Evolutionary conservation across 2,329 filamentous ascomycete species (phyloP).

Genomic region (Cryphonectria naterciae): DNA sequence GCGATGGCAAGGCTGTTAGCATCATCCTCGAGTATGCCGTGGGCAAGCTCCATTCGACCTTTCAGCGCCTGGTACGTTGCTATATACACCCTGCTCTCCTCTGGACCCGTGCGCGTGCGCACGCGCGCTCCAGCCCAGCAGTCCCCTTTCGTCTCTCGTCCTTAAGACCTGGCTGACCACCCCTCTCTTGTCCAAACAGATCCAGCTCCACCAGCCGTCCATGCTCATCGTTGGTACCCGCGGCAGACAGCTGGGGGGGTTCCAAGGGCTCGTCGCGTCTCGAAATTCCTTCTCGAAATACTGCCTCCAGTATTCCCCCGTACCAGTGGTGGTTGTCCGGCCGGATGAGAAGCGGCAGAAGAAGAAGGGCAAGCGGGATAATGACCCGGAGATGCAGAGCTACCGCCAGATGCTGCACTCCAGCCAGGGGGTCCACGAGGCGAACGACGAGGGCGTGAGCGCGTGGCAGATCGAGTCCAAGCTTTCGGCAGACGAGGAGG

Average conservation of each 20-base stretch:
- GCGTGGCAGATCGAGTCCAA: slow-evolving; percentile 59
- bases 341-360: slow-evolving; percentile 86
- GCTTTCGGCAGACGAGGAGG: slow-evolving; percentile 64
- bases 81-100: not conserved
- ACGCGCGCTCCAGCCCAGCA: not conserved
- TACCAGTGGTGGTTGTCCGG: slow-evolving; percentile 89
- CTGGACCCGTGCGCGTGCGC: no score
- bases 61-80: slow-evolving; percentile 78
- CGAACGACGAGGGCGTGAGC: slow-evolving; percentile 57
- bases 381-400: slow-evolving; percentile 74
- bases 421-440: slow-evolving; percentile 59
- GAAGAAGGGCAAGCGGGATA: slow-evolving; percentile 83
- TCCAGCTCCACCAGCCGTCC: slow-evolving; percentile 87
- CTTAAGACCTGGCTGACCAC: slow-evolving; percentile 11
- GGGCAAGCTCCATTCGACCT: slow-evolving; percentile 87
- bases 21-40: slow-evolving; percentile 85
- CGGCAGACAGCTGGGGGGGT: slow-evolving; percentile 80
- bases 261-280: slow-evolving; percentile 80
- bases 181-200: slow-evolving; percentile 53
- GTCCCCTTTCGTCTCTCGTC: not conserved
- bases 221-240: slow-evolving; percentile 90
- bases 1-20: slow-evolving; percentile 79
- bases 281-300: slow-evolving; percentile 90
- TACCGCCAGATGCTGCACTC: slow-evolving; percentile 79
- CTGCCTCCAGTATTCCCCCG: slow-evolving; percentile 89